phyloP scores from a whole-genome alignment of 306 rosid genomes.

The Pachyrhizus erosus region DNA sequence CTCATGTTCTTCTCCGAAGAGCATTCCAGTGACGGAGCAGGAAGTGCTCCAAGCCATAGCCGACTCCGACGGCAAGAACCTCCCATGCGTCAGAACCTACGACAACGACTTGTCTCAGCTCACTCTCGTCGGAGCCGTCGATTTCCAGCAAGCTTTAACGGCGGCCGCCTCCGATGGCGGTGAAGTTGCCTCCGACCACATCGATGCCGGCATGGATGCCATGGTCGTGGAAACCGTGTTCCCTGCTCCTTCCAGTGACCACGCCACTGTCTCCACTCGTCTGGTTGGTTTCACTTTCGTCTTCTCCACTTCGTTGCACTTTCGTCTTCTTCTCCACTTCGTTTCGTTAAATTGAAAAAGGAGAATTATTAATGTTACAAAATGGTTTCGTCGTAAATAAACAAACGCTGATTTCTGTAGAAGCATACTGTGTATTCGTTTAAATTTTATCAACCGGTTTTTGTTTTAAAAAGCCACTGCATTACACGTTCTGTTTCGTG shows the following conservation, averaged over 20 bases:
- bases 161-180: constrained; percentile 97
- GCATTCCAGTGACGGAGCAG: constrained; percentile 66
- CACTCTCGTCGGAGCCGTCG: constrained; percentile 76
- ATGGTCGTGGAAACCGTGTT: constrained; percentile 91
- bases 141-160: constrained; percentile 77
- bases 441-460: not conserved
- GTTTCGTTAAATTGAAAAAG: constrained; percentile 16
- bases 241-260: constrained; percentile 68
- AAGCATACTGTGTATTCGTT: not conserved
- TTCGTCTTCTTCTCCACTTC: constrained; percentile 2
- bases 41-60: constrained; percentile 76
- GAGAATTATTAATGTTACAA: not conserved
- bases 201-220: constrained; percentile 66
- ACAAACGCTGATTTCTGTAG: not conserved
- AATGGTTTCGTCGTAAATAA: not conserved
- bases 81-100: constrained; percentile 83
- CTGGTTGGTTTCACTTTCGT: constrained; percentile 62
- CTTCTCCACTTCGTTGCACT: constrained; percentile 20
- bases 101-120: constrained; percentile 77
- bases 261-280: constrained; percentile 86
- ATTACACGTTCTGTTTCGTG: not conserved
- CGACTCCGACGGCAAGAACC: constrained; percentile 62
- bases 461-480: not conserved
- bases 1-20: constrained; percentile 56
- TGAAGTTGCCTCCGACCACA: constrained; percentile 76